phyloP scores from a whole-genome alignment of 2,329 filamentous ascomycete genomes.

The Pyricularia sp. region DNA sequence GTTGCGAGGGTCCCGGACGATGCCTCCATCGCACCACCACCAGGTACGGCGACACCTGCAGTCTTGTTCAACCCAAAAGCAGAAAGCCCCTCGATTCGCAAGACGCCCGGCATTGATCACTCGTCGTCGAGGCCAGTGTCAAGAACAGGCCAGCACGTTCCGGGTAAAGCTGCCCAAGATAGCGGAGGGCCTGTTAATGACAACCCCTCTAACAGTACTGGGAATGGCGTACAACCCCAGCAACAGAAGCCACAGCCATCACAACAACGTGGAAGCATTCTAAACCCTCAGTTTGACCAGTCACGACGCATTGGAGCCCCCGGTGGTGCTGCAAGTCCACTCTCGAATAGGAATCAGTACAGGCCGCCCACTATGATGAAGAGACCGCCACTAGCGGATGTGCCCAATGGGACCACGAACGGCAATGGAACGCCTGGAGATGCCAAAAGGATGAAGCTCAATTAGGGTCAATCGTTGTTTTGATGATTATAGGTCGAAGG shows the following conservation, averaged over 20 bases:
- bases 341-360: constrained; percentile 45
- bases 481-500: neutral
- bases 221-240: constrained; percentile 1
- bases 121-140: constrained; percentile 60
- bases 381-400: constrained; percentile 36
- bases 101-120: constrained; percentile 80
- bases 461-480: constrained; percentile 1
- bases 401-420: constrained; percentile 27
- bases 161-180: constrained; percentile 18
- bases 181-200: constrained; percentile 9
- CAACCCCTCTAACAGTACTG: constrained; percentile 1
- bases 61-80: constrained; percentile 59
- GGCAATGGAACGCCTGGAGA: constrained; percentile 23
- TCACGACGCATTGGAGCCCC: constrained; percentile 47
- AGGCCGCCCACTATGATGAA: constrained; percentile 48
- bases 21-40: constrained; percentile 24
- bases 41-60: constrained; percentile 26
- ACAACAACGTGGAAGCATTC: constrained; percentile 22
- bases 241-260: neutral
- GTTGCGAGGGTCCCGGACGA: constrained; percentile 42
- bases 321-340: constrained; percentile 37
- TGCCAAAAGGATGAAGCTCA: constrained; percentile 38
- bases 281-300: constrained; percentile 41
- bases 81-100: constrained; percentile 74
- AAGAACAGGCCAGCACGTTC: constrained; percentile 39